Evolutionary conservation across 108 stramenopile species (phyloP).

Genomic region (Skeletonema tropicum): DNA sequence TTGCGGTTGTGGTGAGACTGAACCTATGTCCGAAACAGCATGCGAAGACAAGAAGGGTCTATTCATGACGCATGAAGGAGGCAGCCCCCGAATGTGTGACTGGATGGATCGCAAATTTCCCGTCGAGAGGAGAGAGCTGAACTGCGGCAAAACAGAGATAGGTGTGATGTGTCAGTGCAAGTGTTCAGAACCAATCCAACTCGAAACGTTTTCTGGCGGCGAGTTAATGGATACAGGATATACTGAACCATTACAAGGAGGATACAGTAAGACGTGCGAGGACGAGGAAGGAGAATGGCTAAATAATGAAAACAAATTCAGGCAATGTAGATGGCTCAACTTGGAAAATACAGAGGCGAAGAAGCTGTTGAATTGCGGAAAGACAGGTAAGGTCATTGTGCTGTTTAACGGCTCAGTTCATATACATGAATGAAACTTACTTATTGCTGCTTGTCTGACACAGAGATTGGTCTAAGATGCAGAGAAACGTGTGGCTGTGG

Average conservation of each 20-base stretch:
- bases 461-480: conserved; percentile 44
- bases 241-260: too few relatives aligned
- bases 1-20: neutral
- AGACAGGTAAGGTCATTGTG: neutral
- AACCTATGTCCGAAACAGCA: neutral
- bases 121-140: conserved; percentile 11
- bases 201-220: neutral
- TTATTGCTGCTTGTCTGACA: neutral
- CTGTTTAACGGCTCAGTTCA: neutral
- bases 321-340: conserved; percentile 43
- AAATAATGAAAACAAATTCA: neutral
- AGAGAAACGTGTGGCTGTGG: neutral
- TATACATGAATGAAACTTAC: neutral
- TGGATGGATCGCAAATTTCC: conserved; percentile 22
- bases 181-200: conserved; percentile 6
- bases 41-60: conserved; percentile 16
- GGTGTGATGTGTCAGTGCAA: conserved; percentile 23
- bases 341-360: conserved; percentile 24
- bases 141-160: conserved; percentile 32
- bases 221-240: too few relatives aligned
- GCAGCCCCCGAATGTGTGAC: conserved; percentile 1
- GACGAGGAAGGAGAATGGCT: neutral
- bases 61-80: conserved; percentile 14
- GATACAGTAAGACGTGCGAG: neutral
- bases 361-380: conserved; percentile 33